These are phyloP conservation scores for Prosopis cineraria DNA, from an alignment of 306 rosid species.

Conservation along the genomic window DNA sequence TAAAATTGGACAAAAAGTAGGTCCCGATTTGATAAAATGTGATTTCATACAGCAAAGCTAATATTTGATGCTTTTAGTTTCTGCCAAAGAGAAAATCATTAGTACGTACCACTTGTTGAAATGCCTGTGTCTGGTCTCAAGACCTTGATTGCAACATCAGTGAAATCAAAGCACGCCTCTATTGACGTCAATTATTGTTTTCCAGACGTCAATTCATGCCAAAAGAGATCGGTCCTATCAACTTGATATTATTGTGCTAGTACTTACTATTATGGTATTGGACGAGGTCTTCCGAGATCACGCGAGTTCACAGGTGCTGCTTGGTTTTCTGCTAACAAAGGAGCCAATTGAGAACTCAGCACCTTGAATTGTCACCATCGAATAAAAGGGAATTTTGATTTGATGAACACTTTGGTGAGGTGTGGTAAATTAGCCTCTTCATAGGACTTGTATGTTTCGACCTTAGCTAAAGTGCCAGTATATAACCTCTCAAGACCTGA, in stretches of 20 bases:
- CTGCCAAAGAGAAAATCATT: too few relatives aligned
- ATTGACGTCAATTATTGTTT: neutral
- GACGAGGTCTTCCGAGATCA: slow-evolving; percentile 20
- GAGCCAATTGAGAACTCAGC: slow-evolving; percentile 33
- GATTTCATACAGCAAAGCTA: too few relatives aligned
- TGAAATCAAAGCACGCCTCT: too few relatives aligned
- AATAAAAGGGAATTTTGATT: neutral
- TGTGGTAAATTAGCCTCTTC: neutral
- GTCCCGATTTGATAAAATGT: neutral
- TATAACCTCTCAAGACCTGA: slow-evolving; percentile 23
- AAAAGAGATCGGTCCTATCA: neutral
- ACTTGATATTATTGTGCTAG: slow-evolving; percentile 31
- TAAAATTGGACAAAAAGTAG: neutral
- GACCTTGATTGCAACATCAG: too few relatives aligned
- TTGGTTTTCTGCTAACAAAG: slow-evolving; percentile 32
- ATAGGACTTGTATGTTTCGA: neutral
- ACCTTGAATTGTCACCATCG: slow-evolving; percentile 15
- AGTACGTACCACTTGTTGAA: too few relatives aligned
- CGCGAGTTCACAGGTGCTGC: slow-evolving; percentile 21
- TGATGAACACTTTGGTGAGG: neutral
- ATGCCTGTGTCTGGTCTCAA: too few relatives aligned
- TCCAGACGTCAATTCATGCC: neutral
- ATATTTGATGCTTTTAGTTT: too few relatives aligned
- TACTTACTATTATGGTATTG: slow-evolving; percentile 45
- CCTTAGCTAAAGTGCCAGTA: slow-evolving; percentile 18